These are phyloP conservation scores for Sclerotinia subarctica DNA, from an alignment of 2,329 filamentous ascomycete species.

Conservation along the genomic window DNA sequence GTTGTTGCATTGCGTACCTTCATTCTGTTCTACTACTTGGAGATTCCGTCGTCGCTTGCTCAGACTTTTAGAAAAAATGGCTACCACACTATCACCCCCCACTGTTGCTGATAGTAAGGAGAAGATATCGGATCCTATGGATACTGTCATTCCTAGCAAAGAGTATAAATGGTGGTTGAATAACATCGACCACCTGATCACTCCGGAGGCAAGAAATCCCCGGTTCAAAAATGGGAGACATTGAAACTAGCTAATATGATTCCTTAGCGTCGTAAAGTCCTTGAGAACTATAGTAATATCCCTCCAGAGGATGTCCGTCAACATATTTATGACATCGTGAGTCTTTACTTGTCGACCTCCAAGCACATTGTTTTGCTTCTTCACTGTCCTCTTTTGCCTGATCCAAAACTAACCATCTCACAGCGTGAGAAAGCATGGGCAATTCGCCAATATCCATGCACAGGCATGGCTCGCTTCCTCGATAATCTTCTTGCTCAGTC, in stretches of 20 bases:
- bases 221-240: not conserved
- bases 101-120: not conserved
- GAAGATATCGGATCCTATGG: not conserved
- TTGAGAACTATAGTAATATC: constrained; percentile 3
- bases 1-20: not conserved
- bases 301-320: not conserved
- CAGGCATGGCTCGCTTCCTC: constrained; percentile 28
- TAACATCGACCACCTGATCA: constrained; percentile 12
- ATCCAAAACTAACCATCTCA: not conserved
- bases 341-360: not conserved
- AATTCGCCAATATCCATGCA: constrained; percentile 26
- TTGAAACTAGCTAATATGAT: no score
- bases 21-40: not conserved
- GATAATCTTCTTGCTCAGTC: constrained; percentile 21
- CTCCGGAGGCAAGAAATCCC: not conserved
- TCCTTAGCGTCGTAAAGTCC: not conserved
- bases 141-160: not conserved
- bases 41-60: not conserved
- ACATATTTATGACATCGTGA: constrained; percentile 18
- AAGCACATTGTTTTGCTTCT: not conserved
- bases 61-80: not conserved
- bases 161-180: not conserved
- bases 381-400: not conserved
- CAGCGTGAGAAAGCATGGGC: constrained; percentile 26
- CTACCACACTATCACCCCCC: not conserved